Base-by-base conservation (phyloP, 345 rosid genomes). In the Salix udensis region DNA sequence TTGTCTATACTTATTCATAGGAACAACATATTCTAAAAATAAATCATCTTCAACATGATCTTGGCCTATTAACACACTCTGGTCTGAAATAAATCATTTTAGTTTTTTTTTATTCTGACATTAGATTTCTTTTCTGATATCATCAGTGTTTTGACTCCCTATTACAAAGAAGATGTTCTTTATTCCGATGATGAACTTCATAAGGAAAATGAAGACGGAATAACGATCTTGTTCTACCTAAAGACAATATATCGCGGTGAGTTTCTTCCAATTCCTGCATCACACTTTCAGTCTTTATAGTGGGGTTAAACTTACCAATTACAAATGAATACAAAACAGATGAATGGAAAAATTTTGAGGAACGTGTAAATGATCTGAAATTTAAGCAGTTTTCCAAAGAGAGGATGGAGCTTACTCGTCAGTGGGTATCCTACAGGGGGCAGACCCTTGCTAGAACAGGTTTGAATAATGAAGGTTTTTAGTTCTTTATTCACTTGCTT, bases 401-500 rank as follows among this genome's bases (percentile, higher is more conserved):
- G 1, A 77, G 64, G 83, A 21, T n/a, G 11, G 97, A 91, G 77
- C 66, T 65, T 48, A 76, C 42, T 68, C 91, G 99, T 69, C 86
- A 84, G 10, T 96, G 99, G 99, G 97, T 88, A 74, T 93, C 99
- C 44, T 96, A 87, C 81, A 89, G 98, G 84, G 97, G 87, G 37
- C 99, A 96, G 85, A 96, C 99, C 39, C 97, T 96, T 73, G 87
- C 98, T 31, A 88, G 96, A 80, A 96, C 99, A 88, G 99, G 99
- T 96, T 34, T 58, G 50, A 16, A 37, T 36, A 28, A 30, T 15
- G 13, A 26, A 31, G 4, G 42, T 48, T 60, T 23, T 61, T 19
- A 14, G 30, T n/a, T 65, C 52, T 40, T 40, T 62, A 48, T 42
- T 61, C 37, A 44, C 21, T 52, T 64, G 44, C 81, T 46, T 76